A percentile compares a stretch with the other conserved stretches of the same genome.
Evolutionary conservation across 148 eudicot genomes (phyloP).

Genomic region (Fagopyrum homotropicum): DNA sequence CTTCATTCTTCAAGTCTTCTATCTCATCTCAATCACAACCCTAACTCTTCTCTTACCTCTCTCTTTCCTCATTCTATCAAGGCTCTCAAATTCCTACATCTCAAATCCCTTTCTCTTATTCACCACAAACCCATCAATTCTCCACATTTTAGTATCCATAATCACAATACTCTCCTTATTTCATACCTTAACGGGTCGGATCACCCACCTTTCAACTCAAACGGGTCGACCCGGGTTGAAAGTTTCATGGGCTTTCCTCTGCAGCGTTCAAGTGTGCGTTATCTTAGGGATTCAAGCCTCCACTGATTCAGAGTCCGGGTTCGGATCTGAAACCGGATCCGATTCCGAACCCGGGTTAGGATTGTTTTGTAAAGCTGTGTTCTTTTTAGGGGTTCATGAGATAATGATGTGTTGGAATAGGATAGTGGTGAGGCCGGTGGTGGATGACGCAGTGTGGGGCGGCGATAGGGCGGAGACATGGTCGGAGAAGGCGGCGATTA

Average conservation of each 20-base stretch:
- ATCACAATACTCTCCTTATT: conserved; percentile 33
- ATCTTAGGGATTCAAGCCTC: conserved; percentile 56
- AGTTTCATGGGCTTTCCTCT: conserved; percentile 50
- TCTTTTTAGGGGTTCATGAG: conserved; percentile 77
- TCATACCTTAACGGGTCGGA: conserved; percentile 32
- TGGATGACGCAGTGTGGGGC: conserved; percentile 58
- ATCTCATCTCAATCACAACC: conserved; percentile 43
- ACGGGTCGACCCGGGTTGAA: conserved; percentile 24
- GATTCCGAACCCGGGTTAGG: not conserved
- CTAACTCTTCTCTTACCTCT: conserved; percentile 82
- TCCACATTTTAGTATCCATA: conserved; percentile 37
- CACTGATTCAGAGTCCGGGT: conserved; percentile 30
- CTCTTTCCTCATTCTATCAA: conserved; percentile 65
- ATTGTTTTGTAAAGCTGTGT: conserved; percentile 33
- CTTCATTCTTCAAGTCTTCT: conserved; percentile 27
- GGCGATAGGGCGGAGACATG: conserved; percentile 34
- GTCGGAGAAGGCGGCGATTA: conserved; percentile 55
- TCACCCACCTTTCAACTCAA: not conserved
- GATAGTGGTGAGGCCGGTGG: conserved; percentile 60
- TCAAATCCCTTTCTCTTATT: not conserved
- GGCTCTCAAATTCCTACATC: conserved; percentile 30
- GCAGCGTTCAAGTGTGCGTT: conserved; percentile 46
- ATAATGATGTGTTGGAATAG: conserved; percentile 59
- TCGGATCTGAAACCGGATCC: not conserved
- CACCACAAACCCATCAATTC: conserved; percentile 13